phyloP scores from a whole-genome alignment of 2,329 filamentous ascomycete species.

The Talaromyces funiculosus region DNA sequence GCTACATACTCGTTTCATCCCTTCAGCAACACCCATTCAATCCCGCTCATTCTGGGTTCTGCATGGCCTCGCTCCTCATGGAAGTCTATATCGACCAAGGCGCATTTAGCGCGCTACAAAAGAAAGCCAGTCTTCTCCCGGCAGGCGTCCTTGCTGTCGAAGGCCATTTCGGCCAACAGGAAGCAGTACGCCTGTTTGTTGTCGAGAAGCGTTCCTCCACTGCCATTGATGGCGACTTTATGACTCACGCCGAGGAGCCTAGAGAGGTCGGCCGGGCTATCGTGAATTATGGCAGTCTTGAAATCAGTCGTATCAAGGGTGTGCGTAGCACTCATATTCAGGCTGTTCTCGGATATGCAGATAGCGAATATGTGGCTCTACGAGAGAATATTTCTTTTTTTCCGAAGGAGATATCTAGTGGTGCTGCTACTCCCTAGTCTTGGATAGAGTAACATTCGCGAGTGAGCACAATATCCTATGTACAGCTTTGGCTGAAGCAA shows the following conservation, averaged over 20 bases:
- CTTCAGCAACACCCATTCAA: slow-evolving; percentile 74
- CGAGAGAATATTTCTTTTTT: slow-evolving; percentile 82
- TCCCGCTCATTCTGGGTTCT: slow-evolving; percentile 97
- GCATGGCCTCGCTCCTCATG: slow-evolving; percentile 83
- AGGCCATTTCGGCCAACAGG: slow-evolving; percentile 83
- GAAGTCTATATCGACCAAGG: slow-evolving; percentile 91
- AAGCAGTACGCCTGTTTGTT: slow-evolving; percentile 81
- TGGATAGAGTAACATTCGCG: background rate
- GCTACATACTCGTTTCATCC: slow-evolving; percentile 88
- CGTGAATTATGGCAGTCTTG: slow-evolving; percentile 84
- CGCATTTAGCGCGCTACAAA: slow-evolving; percentile 70
- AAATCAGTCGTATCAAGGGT: slow-evolving; percentile 80
- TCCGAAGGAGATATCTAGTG: slow-evolving; percentile 20
- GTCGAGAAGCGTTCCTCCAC: slow-evolving; percentile 55
- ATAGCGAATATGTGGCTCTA: slow-evolving; percentile 88
- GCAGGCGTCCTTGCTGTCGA: slow-evolving; percentile 88
- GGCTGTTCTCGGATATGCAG: slow-evolving; percentile 77
- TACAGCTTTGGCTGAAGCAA: background rate
- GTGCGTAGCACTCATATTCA: slow-evolving; percentile 76
- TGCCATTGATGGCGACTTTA: slow-evolving; percentile 36
- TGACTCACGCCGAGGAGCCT: slow-evolving; percentile 38
- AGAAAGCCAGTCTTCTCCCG: slow-evolving; percentile 81
- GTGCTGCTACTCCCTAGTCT: slow-evolving; percentile 22
- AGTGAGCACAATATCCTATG: background rate
- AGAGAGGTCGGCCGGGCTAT: slow-evolving; percentile 80